Conservation (phyloP, 2,329 filamentous ascomycete genomes). For the Chaetomium sp. region DNA sequence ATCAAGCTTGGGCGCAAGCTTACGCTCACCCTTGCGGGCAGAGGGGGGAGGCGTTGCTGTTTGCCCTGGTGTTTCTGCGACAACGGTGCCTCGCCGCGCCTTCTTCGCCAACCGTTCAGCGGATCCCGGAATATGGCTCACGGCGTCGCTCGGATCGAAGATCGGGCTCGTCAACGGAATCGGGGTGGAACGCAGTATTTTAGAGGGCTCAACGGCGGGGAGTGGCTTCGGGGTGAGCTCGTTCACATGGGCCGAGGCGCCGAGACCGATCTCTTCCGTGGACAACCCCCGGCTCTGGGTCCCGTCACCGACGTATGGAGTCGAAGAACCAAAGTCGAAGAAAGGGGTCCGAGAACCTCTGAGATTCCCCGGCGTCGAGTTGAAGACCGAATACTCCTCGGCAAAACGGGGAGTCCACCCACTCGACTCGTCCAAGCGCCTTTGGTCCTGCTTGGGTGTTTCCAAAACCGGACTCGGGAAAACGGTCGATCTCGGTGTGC, state of each 20-base stretch:
- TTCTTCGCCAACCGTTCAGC: slow-evolving; percentile 39
- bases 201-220: slow-evolving; percentile 54
- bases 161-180: slow-evolving; percentile 32
- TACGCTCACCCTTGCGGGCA: slow-evolving; percentile 47
- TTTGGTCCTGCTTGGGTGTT: slow-evolving; percentile 46
- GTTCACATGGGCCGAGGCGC: slow-evolving; percentile 56
- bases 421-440: slow-evolving; percentile 42
- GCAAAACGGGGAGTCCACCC: slow-evolving; percentile 57
- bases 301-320: slow-evolving; percentile 30
- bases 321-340: slow-evolving; percentile 37
- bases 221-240: slow-evolving; percentile 51
- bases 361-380: slow-evolving; percentile 55
- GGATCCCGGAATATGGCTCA: slow-evolving; percentile 21
- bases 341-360: slow-evolving; percentile 41
- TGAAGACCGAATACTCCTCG: slow-evolving; percentile 60
- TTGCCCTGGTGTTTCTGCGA: slow-evolving; percentile 38
- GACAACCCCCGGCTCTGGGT: slow-evolving; percentile 47
- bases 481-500: slow-evolving; percentile 48
- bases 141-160: slow-evolving; percentile 27
- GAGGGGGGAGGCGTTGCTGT: slow-evolving; percentile 56
- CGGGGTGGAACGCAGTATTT: slow-evolving; percentile 53
- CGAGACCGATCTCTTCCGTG: slow-evolving; percentile 41
- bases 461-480: slow-evolving; percentile 52
- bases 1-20: slow-evolving; percentile 45
- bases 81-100: slow-evolving; percentile 35